phyloP scores from a whole-genome alignment of 1,139 yeast species.

The Suhomyces anneliseae region DNA sequence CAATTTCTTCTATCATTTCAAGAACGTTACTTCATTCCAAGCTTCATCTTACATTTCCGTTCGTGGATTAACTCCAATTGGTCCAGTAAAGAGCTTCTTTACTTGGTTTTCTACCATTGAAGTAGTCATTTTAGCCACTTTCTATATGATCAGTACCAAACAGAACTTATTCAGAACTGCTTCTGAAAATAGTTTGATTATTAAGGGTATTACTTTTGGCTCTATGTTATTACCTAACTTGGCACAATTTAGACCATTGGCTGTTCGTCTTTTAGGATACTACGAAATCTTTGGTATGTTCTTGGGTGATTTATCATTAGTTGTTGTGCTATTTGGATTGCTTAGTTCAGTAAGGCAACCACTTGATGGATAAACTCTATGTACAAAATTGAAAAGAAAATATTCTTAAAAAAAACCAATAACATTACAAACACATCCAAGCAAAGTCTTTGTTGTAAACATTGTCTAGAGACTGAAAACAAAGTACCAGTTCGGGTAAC shows the following conservation, averaged over 20 bases:
- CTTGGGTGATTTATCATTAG: slow-evolving; percentile 39
- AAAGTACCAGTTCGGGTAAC: no score
- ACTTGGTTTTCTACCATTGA: slow-evolving; percentile 35
- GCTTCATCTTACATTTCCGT: slow-evolving; percentile 34
- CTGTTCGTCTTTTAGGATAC: slow-evolving; percentile 34
- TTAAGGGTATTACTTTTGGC: slow-evolving; percentile 34
- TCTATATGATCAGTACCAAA: slow-evolving; percentile 31
- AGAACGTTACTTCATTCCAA: slow-evolving; percentile 20
- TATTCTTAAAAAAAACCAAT: no score
- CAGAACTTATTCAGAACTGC: slow-evolving; percentile 26
- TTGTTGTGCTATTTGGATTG: slow-evolving; percentile 43
- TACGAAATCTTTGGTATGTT: slow-evolving; percentile 41
- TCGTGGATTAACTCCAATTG: slow-evolving; percentile 21
- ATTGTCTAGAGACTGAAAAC: no score
- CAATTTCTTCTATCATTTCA: slow-evolving; percentile 40
- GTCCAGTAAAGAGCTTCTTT: slow-evolving; percentile 25
- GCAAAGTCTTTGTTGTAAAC: no score
- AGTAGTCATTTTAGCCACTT: slow-evolving; percentile 34
- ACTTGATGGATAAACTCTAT: slow-evolving; percentile 1
- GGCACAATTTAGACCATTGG: slow-evolving; percentile 28
- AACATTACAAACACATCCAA: no score
- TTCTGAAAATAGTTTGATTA: slow-evolving; percentile 27
- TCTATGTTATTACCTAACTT: slow-evolving; percentile 40
- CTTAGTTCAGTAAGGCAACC: slow-evolving; percentile 22
- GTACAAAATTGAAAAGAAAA: not conserved